Percentiles rank a stretch among this genome's conserved stretches.
These are phyloP conservation scores for Phlegmacium glaucopus DNA, from an alignment of 768 basidiomycete species.

Conservation along the genomic window DNA sequence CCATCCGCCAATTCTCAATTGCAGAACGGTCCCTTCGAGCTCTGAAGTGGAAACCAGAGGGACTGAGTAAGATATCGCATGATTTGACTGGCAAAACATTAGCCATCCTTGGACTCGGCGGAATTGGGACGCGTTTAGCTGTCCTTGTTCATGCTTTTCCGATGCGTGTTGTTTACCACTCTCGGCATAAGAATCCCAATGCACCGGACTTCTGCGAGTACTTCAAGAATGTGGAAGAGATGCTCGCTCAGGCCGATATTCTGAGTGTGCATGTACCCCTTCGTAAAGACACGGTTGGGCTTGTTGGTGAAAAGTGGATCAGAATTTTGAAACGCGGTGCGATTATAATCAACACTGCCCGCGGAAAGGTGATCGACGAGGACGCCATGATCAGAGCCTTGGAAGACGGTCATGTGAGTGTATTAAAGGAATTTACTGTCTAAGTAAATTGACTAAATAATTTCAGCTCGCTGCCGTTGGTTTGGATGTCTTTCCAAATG, in stretches of 20 bases:
- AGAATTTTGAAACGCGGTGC: slow-evolving; percentile 72
- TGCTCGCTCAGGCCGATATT: slow-evolving; percentile 74
- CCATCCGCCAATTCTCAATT: slow-evolving; percentile 67
- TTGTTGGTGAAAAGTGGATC: slow-evolving; percentile 76
- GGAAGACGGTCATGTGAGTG: slow-evolving; percentile 80
- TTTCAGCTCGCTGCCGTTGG: slow-evolving; percentile 75
- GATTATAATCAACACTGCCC: slow-evolving; percentile 82
- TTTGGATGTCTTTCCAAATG: slow-evolving; percentile 84
- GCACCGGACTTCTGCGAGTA: slow-evolving; percentile 79
- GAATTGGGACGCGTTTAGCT: slow-evolving; percentile 70
- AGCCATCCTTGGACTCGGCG: slow-evolving; percentile 73
- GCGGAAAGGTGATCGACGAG: slow-evolving; percentile 91
- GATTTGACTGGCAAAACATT: slow-evolving; percentile 69
- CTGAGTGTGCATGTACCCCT: slow-evolving; percentile 86
- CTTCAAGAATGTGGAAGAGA: slow-evolving; percentile 54
- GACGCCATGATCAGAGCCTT: slow-evolving; percentile 81
- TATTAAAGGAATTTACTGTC: not conserved
- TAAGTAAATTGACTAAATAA: too few relatives aligned
- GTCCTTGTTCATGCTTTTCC: slow-evolving; percentile 76
- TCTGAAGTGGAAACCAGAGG: slow-evolving; percentile 57
- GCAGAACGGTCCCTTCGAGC: slow-evolving; percentile 58
- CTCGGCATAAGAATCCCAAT: slow-evolving; percentile 49
- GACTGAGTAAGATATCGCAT: slow-evolving; percentile 45
- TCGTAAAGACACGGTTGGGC: slow-evolving; percentile 64
- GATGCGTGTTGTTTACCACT: slow-evolving; percentile 88